Conservation (phyloP, 192 early-diverging fungal species). For the Coemansia sp. region DNA sequence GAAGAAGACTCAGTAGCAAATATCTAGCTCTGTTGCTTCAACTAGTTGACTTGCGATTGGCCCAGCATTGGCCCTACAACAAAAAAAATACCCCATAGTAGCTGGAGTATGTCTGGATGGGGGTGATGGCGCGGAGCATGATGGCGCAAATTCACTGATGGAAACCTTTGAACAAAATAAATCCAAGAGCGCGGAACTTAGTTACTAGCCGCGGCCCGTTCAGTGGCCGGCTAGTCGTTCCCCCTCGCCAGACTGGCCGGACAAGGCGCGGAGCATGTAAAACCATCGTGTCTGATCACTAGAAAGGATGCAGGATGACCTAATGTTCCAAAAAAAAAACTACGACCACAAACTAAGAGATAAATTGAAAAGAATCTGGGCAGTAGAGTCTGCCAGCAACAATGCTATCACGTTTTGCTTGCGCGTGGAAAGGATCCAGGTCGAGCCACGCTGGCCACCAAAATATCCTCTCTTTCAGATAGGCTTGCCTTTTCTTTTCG, state of each 20-base stretch:
- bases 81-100: constrained; percentile 2
- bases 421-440: neutral
- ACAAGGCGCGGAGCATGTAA: constrained; percentile 43
- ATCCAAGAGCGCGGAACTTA: constrained; percentile 41
- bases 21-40: no score
- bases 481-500: neutral
- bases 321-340: constrained; percentile 15
- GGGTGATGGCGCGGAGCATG: neutral
- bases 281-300: constrained; percentile 52
- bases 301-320: constrained; percentile 51
- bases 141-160: neutral
- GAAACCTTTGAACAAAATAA: constrained; percentile 45
- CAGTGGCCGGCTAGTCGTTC: constrained; percentile 43
- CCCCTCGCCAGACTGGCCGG: constrained; percentile 53
- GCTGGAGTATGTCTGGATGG: neutral
- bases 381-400: no score
- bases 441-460: neutral
- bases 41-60: neutral
- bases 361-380: neutral
- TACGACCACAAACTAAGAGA: neutral
- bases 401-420: neutral
- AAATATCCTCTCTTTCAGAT: neutral
- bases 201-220: constrained; percentile 31
- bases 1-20: neutral
- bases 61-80: neutral